Evolutionary conservation across 192 early-diverging fungal species (phyloP), one percentile per base, ranked within the genome.

Genomic region (Dissophora ornata): DNA sequence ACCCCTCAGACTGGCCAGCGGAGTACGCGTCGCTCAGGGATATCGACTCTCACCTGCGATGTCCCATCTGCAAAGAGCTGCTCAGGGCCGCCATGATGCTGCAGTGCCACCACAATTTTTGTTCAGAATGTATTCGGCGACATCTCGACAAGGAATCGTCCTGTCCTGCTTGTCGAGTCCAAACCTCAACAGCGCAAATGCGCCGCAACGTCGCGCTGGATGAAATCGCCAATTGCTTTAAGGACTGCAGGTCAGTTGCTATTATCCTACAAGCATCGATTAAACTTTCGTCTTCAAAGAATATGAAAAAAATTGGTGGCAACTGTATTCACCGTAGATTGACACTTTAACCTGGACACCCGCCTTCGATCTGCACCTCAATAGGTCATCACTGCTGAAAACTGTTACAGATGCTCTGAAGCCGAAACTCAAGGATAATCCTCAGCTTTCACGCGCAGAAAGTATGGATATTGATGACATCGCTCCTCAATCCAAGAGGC

Each of bases 31-130:
- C 81, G 10, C 68, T 92, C 18, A 71, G 85, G 36, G 79, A 84
- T 30, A 73, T 92, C 6, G 92, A 94, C 65, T 83, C 89, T 21
- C 82, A 87, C 21, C 74, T 92, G 25, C 84, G 92, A 11, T 94
- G 92, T 60, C 85, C 90, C 0, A 89, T 94, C 25, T 94, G 92
- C 70, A 92, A 92, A 68, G 92, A 94, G 50, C 82, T 87, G 45
- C 85, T 87, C 33, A 49, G 80, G 22, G 87, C 88, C 5, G 75
- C 90, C 51, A 83, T 91, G 78, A 84, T 87, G 6, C 57, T 88
- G 4, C 47, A 84, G n/a, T 94, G 92, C 69, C 80, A 77, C 1
- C 92, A 94, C 67, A 89, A 90, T 13, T 94, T 94, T 61, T 94
- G 92, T 66, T 91, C 92, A 16, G 81, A 87, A 16, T 94, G 92